Percentiles rank a stretch among this genome's conserved stretches.
Conservation (phyloP, 75 land plant species). For the Pseudotsuga menziesii region DNA sequence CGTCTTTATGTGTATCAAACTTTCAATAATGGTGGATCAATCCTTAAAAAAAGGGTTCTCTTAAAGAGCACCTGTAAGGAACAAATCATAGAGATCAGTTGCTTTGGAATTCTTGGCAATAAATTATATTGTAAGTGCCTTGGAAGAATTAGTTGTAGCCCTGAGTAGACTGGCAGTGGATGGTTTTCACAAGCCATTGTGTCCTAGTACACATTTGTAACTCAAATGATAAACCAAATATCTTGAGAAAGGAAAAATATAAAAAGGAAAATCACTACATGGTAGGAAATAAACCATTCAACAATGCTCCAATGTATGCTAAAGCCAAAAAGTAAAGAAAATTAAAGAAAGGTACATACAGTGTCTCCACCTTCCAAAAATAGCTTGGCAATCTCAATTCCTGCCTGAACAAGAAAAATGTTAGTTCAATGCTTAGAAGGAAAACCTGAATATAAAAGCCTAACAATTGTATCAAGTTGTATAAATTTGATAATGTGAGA, state of each 20-base stretch:
- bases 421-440: background rate
- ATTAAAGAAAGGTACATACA: constrained; percentile 31
- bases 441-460: background rate
- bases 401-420: constrained; percentile 60
- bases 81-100: too few relatives aligned
- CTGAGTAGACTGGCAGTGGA: too few relatives aligned
- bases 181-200: too few relatives aligned
- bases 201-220: too few relatives aligned
- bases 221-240: too few relatives aligned
- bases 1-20: too few relatives aligned
- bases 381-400: constrained; percentile 92
- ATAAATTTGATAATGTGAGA: background rate
- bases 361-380: constrained; percentile 82
- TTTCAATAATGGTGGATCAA: too few relatives aligned
- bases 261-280: background rate
- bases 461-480: background rate
- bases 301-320: background rate
- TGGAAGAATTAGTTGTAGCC: too few relatives aligned
- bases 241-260: background rate
- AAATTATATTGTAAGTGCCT: too few relatives aligned
- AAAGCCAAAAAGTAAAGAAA: background rate
- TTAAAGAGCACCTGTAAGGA: too few relatives aligned
- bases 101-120: too few relatives aligned
- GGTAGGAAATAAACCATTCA: background rate
- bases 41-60: too few relatives aligned